Evolutionary conservation across 169 alveolate genomes (phyloP), one percentile per base, ranked within the genome.

Genomic region (Plasmodium malariae): DNA sequence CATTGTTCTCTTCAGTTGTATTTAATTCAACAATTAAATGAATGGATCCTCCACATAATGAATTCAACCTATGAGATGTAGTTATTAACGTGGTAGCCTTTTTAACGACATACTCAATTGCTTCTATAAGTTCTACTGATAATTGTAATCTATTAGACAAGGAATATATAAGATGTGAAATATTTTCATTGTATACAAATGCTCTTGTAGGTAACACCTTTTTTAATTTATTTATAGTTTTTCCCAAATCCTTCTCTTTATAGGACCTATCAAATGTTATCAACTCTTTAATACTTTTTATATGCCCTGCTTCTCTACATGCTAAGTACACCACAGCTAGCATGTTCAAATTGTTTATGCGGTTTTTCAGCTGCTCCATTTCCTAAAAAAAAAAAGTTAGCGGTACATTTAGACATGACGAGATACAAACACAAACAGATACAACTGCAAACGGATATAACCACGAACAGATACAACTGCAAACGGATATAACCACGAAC

Each of bases 231-330:
- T 96, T 96, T 63, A 96, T 95, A 32, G 98, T 95, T 45, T 95
- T 91, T 30, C 97, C 98, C 6, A 96, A 89, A 55, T 96, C 98
- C 70, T 92, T 94, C 54, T 94, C 96, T 65, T 97, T 76, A 43
- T 95, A 74, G 6, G 96, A 90, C 36, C 98, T 72, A 80, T 96
- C 98, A 57, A 88, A 96, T 0, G 95, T 76, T 17, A 89, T 74
- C 24, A 96, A 88, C 89, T 96, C 98, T 83, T 95, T 94, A 11
- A 96, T 92, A 9, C 97, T 94, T 43, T 98, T 95, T 43, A 96
- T 93, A n/a, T 91, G 96, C 0, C 96, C 97, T 14, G 95, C 98
- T 88, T 96, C 98, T 24, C 98, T 92, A 55, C 97, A 93, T n/a
- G 97, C 98, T 89, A 96, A 59, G 67, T 96, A 96, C 4, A 94